Percentiles rank a stretch among this genome's conserved stretches.
Conservation (phyloP, 2,329 filamentous ascomycete genomes). For the Sporothrix protearum region DNA sequence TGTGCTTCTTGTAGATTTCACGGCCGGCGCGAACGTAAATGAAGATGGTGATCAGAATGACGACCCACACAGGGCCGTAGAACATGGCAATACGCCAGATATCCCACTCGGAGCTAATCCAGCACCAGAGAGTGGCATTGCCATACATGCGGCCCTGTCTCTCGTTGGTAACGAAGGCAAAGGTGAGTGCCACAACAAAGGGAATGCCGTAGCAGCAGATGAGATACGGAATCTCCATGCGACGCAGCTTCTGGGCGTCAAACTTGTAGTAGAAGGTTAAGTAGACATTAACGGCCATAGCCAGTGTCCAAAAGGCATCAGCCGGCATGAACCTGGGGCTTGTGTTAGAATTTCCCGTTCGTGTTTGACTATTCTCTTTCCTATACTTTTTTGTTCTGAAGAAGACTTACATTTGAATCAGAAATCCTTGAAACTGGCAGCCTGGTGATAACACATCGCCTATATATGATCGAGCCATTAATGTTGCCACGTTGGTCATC, state of each 20-base stretch:
- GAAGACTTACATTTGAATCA: constrained; percentile 72
- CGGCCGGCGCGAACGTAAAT: constrained; percentile 65
- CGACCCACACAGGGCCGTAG: constrained; percentile 68
- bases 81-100: constrained; percentile 70
- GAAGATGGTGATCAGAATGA: constrained; percentile 57
- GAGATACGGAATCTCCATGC: constrained; percentile 68
- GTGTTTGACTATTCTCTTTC: neutral
- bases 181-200: constrained; percentile 63
- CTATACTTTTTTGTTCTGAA: too few species aligned
- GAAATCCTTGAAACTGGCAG: constrained; percentile 70
- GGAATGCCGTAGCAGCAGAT: constrained; percentile 69
- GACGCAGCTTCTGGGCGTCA: constrained; percentile 59
- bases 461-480: constrained; percentile 65
- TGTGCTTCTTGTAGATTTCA: constrained; percentile 65
- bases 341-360: neutral
- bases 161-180: constrained; percentile 58
- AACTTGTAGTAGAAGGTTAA: constrained; percentile 75
- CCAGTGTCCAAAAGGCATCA: constrained; percentile 71
- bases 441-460: constrained; percentile 45
- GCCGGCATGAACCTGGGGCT: constrained; percentile 70
- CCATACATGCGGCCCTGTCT: constrained; percentile 62
- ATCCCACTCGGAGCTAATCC: constrained; percentile 65
- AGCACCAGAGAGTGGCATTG: constrained; percentile 76
- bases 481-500: constrained; percentile 69
- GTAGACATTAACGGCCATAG: constrained; percentile 82